A percentile compares a stretch with the other conserved stretches of the same genome.
These are phyloP conservation scores for Halophytophthora polymorphica DNA, from an alignment of 352 stramenopile genomes.

Conservation along the genomic window DNA sequence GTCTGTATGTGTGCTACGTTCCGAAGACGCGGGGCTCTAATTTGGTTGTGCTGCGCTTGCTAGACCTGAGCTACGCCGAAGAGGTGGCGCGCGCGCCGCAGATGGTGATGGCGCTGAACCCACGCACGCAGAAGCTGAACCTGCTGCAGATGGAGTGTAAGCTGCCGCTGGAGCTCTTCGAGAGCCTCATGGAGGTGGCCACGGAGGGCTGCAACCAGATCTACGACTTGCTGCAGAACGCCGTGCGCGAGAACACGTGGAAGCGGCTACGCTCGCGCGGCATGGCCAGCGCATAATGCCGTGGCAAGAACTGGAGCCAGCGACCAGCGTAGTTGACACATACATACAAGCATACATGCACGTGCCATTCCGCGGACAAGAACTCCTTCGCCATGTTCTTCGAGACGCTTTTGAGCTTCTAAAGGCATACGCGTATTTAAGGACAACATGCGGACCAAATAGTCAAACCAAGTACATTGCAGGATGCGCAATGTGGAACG, in stretches of 20 bases:
- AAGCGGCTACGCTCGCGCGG: constrained; percentile 64
- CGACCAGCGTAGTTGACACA: background rate
- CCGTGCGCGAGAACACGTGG: constrained; percentile 84
- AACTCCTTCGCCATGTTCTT: too few relatives aligned
- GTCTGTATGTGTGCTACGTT: background rate
- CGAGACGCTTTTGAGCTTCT: too few relatives aligned
- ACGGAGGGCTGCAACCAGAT: constrained; percentile 84
- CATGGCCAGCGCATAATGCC: constrained; percentile 29
- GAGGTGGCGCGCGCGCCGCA: constrained; percentile 85
- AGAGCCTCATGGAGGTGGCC: constrained; percentile 78
- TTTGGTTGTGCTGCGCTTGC: background rate
- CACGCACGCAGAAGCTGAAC: constrained; percentile 84
- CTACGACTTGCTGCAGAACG: constrained; percentile 81
- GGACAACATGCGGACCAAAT: too few relatives aligned
- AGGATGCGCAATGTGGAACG: too few relatives aligned
- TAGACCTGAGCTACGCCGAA: constrained; percentile 91
- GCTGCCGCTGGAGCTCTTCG: constrained; percentile 84
- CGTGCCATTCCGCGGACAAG: too few relatives aligned
- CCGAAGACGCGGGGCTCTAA: background rate
- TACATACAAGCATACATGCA: background rate
- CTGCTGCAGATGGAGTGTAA: constrained; percentile 91
- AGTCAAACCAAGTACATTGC: too few relatives aligned
- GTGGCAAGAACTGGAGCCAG: too few relatives aligned
- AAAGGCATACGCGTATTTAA: too few relatives aligned
- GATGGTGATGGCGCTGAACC: constrained; percentile 85